Conservation (phyloP, 2,329 filamentous ascomycete genomes). For the Colletotrichum sp. region DNA sequence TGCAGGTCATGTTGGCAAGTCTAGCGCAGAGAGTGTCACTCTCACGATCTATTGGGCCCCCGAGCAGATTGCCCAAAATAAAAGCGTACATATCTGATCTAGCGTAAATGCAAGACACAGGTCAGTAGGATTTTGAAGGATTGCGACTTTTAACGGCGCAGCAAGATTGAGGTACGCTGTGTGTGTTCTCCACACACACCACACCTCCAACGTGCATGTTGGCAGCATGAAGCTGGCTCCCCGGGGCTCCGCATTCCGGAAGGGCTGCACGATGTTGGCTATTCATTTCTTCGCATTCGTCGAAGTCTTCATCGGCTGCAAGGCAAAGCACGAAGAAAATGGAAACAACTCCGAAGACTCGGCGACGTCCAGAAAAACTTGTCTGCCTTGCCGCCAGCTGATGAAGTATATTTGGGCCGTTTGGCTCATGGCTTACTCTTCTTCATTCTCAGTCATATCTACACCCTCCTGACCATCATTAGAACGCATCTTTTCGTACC, state of each 20-base stretch:
- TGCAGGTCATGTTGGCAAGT: neutral
- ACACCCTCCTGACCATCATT: neutral
- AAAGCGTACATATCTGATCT: neutral
- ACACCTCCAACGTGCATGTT: neutral
- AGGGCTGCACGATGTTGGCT: neutral
- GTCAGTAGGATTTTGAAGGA: slow-evolving; percentile 11
- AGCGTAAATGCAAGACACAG: neutral
- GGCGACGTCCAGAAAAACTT: neutral
- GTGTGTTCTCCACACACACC: slow-evolving; percentile 2
- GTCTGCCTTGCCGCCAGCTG: neutral
- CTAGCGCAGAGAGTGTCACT: neutral
- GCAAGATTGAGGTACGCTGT: neutral
- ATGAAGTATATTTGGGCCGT: neutral
- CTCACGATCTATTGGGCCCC: neutral
- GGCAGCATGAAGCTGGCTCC: neutral
- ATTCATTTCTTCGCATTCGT: neutral
- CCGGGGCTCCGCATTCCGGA: neutral
- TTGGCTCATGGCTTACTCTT: neutral
- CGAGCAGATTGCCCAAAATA: neutral
- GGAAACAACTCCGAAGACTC: neutral
- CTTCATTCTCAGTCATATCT: neutral
- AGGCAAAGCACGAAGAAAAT: neutral
- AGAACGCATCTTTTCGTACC: neutral
- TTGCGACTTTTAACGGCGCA: neutral
- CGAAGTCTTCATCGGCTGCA: neutral